Evolutionary conservation across 257 asterid species (phyloP), one percentile per base, ranked within the genome.

Genomic region (Coffea eugenioides): DNA sequence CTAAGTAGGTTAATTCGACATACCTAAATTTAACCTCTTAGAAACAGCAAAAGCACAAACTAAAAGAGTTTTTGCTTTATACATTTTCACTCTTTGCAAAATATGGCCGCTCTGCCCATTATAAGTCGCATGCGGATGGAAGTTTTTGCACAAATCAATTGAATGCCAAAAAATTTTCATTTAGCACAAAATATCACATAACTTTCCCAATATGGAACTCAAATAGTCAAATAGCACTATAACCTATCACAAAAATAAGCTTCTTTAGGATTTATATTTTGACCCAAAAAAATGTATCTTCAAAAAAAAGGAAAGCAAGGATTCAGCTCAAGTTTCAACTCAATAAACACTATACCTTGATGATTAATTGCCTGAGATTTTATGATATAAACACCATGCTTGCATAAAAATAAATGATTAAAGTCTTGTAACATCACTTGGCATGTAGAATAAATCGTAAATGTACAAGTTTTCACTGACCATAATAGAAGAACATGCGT

Each of bases 21-120:
- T 23, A 65, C 25, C 31, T 31, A 75, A 71, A 74, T 41, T 57
- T n/a, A 80, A 80, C 82, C 87, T 62, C 68, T 25, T 48, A 84
- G 84, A 76, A 71, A 54, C 57, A 46, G 71, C 76, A 36, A 77
- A 78, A 77, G 75, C 45, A 73, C 36, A 41, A 8, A 69, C n/a
- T 8, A n/a, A 46, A 9, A 66, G 20, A 7, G 7, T 31, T 57
- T 39, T 13, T 20, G 78, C 64, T 73, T 64, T 61, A 20, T 41
- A 18, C 15, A 20, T 46, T 71, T 54, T 77, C 71, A 54, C 82
- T 82, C 2, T 82, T 79, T 73, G 85, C 85, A 82, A 82, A 77
- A 25, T 65, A 82, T 82, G 85, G 85, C 85, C 85, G 82, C 82
- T 66, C 36, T 82, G 85, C 79, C 74, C 82, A 82, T 72, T 73